A percentile compares a stretch with the other conserved stretches of the same genome.
These are phyloP conservation scores for Fusarium tricinctum DNA, from an alignment of 2,329 filamentous ascomycete genomes.

Conservation along the genomic window DNA sequence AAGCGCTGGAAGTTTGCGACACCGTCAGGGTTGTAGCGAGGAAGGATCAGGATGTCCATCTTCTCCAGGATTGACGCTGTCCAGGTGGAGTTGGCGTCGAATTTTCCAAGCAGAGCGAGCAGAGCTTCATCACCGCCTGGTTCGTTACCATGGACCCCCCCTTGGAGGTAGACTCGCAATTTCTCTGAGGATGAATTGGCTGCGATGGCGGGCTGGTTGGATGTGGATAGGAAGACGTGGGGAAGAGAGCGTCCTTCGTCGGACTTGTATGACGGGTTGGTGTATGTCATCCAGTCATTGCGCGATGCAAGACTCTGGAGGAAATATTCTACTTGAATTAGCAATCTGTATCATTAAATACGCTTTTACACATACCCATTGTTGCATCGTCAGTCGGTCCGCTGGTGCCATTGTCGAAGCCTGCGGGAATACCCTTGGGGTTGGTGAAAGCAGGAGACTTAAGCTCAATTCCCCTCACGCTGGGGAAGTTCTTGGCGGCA, in stretches of 20 bases:
- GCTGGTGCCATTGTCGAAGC: constrained; percentile 49
- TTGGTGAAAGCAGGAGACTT: constrained; percentile 48
- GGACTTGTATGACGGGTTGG: constrained; percentile 41
- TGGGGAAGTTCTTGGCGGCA: constrained; percentile 45
- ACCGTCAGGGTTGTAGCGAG: constrained; percentile 51
- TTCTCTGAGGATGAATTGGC: constrained; percentile 42
- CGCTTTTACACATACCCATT: constrained; percentile 3
- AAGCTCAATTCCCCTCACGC: constrained; percentile 42
- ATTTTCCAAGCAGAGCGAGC: constrained; percentile 47
- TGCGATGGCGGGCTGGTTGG: constrained; percentile 24
- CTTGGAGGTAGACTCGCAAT: constrained; percentile 48
- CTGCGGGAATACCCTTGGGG: constrained; percentile 41
- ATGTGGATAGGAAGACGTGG: constrained; percentile 36
- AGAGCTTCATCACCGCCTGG: constrained; percentile 49
- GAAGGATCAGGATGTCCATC: constrained; percentile 50
- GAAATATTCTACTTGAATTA: constrained; percentile 39
- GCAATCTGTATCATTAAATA: neutral
- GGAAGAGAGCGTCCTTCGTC: constrained; percentile 45
- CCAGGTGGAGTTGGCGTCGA: constrained; percentile 49
- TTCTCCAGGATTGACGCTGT: constrained; percentile 45
- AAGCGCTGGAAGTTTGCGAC: constrained; percentile 49
- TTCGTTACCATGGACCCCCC: constrained; percentile 51
- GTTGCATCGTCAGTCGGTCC: constrained; percentile 47
- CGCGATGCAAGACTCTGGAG: constrained; percentile 40
- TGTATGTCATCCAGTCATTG: constrained; percentile 46